Conservation (phyloP, 306 rosid species). For the Pachyrhizus erosus region DNA sequence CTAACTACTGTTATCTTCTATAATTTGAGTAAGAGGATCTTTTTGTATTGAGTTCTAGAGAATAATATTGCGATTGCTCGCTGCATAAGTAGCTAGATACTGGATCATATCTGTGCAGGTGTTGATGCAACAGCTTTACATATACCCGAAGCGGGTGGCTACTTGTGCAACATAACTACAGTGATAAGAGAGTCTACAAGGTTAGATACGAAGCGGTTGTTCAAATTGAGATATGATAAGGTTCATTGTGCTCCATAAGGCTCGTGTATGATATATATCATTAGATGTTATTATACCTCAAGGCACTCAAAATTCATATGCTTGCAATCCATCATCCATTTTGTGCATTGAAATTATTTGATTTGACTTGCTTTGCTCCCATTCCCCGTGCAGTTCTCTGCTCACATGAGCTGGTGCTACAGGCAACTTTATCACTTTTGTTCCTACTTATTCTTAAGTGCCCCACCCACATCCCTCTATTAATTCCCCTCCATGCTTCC, state of each 20-base stretch:
- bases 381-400: conserved; percentile 60
- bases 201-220: background rate
- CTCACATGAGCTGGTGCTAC: conserved; percentile 58
- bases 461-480: conserved; percentile 64
- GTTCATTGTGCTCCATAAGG: background rate
- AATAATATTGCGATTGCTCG: background rate
- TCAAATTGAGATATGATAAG: conserved; percentile 34
- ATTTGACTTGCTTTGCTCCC: conserved; percentile 39
- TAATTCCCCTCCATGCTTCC: conserved; percentile 87
- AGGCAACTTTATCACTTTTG: conserved; percentile 37
- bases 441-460: conserved; percentile 30
- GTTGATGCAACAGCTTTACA: background rate
- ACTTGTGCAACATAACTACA: background rate
- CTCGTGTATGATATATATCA: too few relatives aligned
- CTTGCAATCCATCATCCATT: conserved; percentile 37
- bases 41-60: background rate
- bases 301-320: conserved; percentile 18
- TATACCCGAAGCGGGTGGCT: background rate
- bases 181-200: background rate
- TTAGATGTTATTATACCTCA: background rate
- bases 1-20: background rate
- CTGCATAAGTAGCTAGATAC: background rate
- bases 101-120: background rate
- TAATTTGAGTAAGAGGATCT: background rate
- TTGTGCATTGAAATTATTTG: conserved; percentile 51